These are phyloP conservation scores for Picea mariana DNA, from an alignment of 83 land plant genomes.

Conservation along the genomic window DNA sequence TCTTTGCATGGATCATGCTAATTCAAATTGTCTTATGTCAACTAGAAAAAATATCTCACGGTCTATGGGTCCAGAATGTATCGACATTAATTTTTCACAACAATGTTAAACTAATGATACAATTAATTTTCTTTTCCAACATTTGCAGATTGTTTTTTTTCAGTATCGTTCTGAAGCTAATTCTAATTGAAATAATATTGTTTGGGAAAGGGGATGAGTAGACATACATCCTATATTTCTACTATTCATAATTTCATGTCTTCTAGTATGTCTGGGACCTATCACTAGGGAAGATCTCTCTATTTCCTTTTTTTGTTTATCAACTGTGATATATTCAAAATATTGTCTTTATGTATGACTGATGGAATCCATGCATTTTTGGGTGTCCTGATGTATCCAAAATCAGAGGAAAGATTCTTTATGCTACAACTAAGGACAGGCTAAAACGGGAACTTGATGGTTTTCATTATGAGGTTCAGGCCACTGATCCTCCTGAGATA, in stretches of 20 bases:
- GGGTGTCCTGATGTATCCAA: constrained; percentile 48
- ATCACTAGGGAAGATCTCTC: neutral
- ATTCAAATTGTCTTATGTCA: too few species aligned
- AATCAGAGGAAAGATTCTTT: constrained; percentile 49
- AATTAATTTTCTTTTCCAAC: too few species aligned
- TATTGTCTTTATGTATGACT: neutral
- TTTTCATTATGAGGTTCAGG: constrained; percentile 61
- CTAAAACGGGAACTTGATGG: constrained; percentile 53
- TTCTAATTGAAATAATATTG: neutral
- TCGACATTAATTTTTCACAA: too few species aligned
- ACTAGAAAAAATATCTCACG: too few species aligned
- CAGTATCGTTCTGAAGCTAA: neutral
- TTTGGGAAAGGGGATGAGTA: neutral
- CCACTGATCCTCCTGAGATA: constrained; percentile 59
- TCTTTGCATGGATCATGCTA: too few species aligned
- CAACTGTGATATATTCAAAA: neutral
- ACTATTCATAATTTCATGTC: neutral
- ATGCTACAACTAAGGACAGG: constrained; percentile 61
- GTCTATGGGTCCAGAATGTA: too few species aligned
- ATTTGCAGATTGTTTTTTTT: too few species aligned
- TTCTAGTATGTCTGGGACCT: neutral
- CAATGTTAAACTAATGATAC: too few species aligned
- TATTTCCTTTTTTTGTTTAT: neutral
- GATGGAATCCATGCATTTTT: neutral
- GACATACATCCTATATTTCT: neutral